A percentile compares a stretch with the other conserved stretches of the same genome.
These are phyloP conservation scores for Pelargonium fulgidum DNA, from an alignment of 441 rosid species.

Conservation along the genomic window DNA sequence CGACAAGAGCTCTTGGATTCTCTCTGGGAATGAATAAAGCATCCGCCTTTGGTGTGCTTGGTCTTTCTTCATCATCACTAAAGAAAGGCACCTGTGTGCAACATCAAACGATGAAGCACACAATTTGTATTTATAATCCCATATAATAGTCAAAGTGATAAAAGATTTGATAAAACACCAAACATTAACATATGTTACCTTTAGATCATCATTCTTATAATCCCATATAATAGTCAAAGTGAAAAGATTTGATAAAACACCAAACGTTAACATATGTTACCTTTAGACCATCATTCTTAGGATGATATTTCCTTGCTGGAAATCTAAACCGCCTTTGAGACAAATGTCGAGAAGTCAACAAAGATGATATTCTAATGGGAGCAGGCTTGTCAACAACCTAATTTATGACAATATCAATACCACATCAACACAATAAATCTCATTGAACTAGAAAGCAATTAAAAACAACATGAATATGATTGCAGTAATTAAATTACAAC, in stretches of 20 bases:
- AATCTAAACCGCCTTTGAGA: conserved; percentile 68
- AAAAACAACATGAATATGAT: background rate
- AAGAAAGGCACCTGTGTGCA: conserved; percentile 81
- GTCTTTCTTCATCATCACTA: conserved; percentile 73
- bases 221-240: background rate
- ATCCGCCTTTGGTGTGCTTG: conserved; percentile 85
- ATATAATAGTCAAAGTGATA: background rate
- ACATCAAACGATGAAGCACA: background rate
- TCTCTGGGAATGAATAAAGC: conserved; percentile 86
- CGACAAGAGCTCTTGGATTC: conserved; percentile 81
- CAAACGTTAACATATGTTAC: conserved; percentile 27
- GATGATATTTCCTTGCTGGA: conserved; percentile 77
- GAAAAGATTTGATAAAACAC: background rate
- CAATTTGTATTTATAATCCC: background rate
- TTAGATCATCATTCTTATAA: conserved; percentile 41
- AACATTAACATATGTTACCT: conserved; percentile 34
- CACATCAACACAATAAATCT: background rate
- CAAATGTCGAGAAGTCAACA: conserved; percentile 75
- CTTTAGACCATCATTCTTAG: conserved; percentile 62
- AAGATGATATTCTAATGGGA: conserved; percentile 71
- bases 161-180: too few species aligned
- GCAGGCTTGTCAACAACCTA: conserved; percentile 82
- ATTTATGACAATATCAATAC: background rate
- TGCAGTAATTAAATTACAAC: conserved; percentile 5
- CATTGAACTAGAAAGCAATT: too few species aligned